A percentile compares a stretch with the other conserved stretches of the same genome.
These are phyloP conservation scores for Euphrasia arctica DNA, from an alignment of 305 asterid species.

Conservation along the genomic window DNA sequence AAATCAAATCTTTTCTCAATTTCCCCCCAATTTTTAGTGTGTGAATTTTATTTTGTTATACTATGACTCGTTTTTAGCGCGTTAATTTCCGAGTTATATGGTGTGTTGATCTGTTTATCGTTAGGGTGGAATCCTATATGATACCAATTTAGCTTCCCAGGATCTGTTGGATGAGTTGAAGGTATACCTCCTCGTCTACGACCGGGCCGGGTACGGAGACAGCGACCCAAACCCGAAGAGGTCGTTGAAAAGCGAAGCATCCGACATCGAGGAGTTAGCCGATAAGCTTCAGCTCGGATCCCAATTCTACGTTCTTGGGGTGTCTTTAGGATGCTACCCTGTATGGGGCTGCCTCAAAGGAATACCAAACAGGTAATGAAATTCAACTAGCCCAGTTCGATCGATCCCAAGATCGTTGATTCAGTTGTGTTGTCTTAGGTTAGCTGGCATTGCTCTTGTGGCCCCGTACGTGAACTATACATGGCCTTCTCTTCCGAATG, in stretches of 20 bases:
- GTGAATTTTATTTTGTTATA: no score
- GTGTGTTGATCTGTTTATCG: background rate
- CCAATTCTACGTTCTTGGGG: conserved; percentile 71
- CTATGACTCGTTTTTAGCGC: no score
- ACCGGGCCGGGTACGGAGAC: conserved; percentile 94
- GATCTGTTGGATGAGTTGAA: conserved; percentile 64
- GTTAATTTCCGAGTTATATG: no score
- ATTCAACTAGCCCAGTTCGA: no score
- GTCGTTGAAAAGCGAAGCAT: conserved; percentile 70
- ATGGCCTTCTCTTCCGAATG: conserved; percentile 80
- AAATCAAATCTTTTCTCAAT: no score
- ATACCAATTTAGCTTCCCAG: conserved; percentile 44
- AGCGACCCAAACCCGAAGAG: conserved; percentile 86
- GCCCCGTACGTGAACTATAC: conserved; percentile 61
- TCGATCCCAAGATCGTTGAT: no score
- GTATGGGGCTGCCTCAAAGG: conserved; percentile 81
- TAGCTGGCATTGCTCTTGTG: conserved; percentile 77
- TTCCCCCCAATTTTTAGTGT: no score
- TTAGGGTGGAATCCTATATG: conserved; percentile 26
- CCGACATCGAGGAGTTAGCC: conserved; percentile 83
- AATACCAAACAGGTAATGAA: conserved; percentile 55
- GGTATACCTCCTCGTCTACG: conserved; percentile 60
- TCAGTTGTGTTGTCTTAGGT: conserved; percentile 40
- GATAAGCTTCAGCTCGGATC: conserved; percentile 69
- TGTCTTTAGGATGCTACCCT: conserved; percentile 82